Evolutionary conservation across 805 yeast genomes (phyloP).

Genomic region (Debaryomyces prosopidis): DNA sequence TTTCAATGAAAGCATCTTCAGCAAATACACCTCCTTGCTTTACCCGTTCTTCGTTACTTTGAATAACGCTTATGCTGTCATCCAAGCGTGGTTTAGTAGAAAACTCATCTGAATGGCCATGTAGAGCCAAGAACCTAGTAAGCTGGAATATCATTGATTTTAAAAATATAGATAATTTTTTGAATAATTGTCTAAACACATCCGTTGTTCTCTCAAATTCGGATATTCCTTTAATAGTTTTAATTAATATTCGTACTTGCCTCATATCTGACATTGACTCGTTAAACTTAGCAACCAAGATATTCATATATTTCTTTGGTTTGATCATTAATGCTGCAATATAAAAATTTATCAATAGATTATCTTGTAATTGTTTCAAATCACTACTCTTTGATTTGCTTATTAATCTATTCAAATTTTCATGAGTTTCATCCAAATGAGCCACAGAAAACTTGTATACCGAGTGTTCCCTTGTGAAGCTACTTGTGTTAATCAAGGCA

Average conservation of each 20-base stretch:
- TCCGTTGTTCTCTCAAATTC: constrained; percentile 20
- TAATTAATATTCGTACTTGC: constrained; percentile 26
- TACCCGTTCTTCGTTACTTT: not conserved
- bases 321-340: constrained; percentile 37
- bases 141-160: constrained; percentile 19
- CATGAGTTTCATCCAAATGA: constrained; percentile 33
- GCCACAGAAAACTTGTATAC: constrained; percentile 28
- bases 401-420: constrained; percentile 17
- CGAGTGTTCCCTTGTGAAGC: constrained; percentile 19
- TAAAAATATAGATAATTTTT: constrained; percentile 20
- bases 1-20: not conserved
- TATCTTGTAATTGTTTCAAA: constrained; percentile 17
- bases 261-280: constrained; percentile 22
- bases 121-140: not conserved
- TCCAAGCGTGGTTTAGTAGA: constrained; percentile 8
- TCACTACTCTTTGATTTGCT: constrained; percentile 14
- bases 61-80: constrained; percentile 8
- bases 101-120: not conserved
- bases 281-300: constrained; percentile 22
- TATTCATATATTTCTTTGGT: constrained; percentile 29
- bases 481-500: constrained; percentile 18
- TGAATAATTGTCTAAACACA: constrained; percentile 24
- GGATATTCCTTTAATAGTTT: constrained; percentile 31
- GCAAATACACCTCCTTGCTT: not conserved
- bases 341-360: constrained; percentile 27